These are phyloP conservation scores for Ogataea neopini DNA, from an alignment of 805 yeast genomes.

Conservation along the genomic window DNA sequence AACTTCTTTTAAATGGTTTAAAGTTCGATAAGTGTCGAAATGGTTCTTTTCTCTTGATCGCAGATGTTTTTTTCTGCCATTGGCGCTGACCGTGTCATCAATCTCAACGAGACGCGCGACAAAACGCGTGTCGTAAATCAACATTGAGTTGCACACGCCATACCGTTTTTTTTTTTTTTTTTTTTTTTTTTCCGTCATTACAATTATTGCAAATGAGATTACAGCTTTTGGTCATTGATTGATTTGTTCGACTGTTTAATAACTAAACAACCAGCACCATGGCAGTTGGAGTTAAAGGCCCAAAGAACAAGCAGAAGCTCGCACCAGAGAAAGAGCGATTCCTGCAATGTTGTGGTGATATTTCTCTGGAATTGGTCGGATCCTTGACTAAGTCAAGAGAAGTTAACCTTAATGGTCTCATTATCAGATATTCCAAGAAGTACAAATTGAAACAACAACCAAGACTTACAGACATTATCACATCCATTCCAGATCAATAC, in stretches of 20 bases:
- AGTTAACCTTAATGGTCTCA: slow-evolving; percentile 86
- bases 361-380: slow-evolving; percentile 80
- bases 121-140: background rate
- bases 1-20: too few relatives aligned
- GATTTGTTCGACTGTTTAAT: too few relatives aligned
- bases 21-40: background rate
- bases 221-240: slow-evolving; percentile 10
- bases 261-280: too few relatives aligned
- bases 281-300: slow-evolving; percentile 34
- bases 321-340: slow-evolving; percentile 94
- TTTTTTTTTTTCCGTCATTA: slow-evolving; percentile 4
- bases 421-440: slow-evolving; percentile 82
- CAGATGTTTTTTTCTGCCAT: slow-evolving; percentile 3
- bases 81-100: background rate
- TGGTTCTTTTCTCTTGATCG: background rate
- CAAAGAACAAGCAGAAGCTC: slow-evolving; percentile 57
- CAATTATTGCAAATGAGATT: slow-evolving; percentile 10
- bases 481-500: slow-evolving; percentile 94
- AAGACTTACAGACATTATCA: slow-evolving; percentile 88
- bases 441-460: slow-evolving; percentile 92
- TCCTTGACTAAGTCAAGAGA: slow-evolving; percentile 73
- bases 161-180: background rate
- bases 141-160: background rate
- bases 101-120: background rate
- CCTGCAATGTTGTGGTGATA: slow-evolving; percentile 88